Evolutionary conservation across 1,284 basidiomycete species (phyloP).

Genomic region (Tilletia horrida): DNA sequence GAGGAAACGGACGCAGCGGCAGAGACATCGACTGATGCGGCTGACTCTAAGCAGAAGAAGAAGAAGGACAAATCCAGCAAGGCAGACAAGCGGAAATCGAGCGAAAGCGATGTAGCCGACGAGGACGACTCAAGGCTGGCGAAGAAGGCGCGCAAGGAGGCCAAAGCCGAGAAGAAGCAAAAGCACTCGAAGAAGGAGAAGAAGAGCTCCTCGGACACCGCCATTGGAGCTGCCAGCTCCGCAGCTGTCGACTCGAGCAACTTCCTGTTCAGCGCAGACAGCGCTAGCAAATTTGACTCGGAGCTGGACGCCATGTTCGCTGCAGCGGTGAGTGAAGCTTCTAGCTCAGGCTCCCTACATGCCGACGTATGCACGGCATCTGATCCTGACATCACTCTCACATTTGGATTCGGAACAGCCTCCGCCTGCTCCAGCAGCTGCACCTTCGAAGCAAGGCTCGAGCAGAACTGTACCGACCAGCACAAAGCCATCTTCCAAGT

Average conservation of each 20-base stretch:
- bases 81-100: background rate
- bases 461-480: too few species aligned
- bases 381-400: constrained; percentile 65
- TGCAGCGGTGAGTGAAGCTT: constrained; percentile 63
- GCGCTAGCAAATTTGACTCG: constrained; percentile 78
- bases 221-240: constrained; percentile 33
- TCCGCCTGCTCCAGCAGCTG: background rate
- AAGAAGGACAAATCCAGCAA: background rate
- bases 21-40: background rate
- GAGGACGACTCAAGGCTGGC: constrained; percentile 56
- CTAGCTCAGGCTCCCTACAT: constrained; percentile 64
- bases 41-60: background rate
- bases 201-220: background rate
- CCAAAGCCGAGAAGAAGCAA: constrained; percentile 34
- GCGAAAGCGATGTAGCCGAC: constrained; percentile 56
- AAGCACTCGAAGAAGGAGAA: constrained; percentile 28
- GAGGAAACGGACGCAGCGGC: background rate
- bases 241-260: background rate
- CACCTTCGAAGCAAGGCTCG: background rate
- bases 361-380: constrained; percentile 59
- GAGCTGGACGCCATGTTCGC: constrained; percentile 68
- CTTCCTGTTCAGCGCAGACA: constrained; percentile 8
- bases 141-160: constrained; percentile 36
- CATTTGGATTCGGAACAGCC: background rate
- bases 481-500: too few species aligned